Percentiles rank a stretch among this genome's conserved stretches.
phyloP scores from a whole-genome alignment of 331 rosid genomes.

The Quercus lobata region DNA sequence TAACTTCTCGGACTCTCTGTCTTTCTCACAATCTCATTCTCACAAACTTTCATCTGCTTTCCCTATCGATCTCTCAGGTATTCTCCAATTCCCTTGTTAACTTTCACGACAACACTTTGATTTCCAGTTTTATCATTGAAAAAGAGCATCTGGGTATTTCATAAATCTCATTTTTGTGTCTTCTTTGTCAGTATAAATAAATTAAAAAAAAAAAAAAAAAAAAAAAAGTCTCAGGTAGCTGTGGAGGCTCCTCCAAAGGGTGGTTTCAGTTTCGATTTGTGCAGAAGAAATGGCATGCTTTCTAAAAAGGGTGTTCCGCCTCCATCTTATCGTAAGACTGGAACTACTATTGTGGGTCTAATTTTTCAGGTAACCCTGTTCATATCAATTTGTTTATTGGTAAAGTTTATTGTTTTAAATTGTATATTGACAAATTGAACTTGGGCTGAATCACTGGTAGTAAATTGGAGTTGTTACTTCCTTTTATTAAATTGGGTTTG shows the following conservation, averaged over 20 bases:
- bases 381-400: not conserved
- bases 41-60: not conserved
- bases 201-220: not conserved
- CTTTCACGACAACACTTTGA: not conserved
- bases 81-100: not conserved
- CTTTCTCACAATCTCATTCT: not conserved
- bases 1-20: not conserved
- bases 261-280: slow-evolving; percentile 3
- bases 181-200: not conserved
- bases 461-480: too few relatives aligned
- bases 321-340: not conserved
- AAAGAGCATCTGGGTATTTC: not conserved
- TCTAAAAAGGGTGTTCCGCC: not conserved
- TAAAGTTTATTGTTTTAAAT: too few relatives aligned
- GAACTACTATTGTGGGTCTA: not conserved
- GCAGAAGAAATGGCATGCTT: slow-evolving; percentile 2
- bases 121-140: not conserved
- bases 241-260: not conserved
- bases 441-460: too few relatives aligned
- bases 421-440: too few relatives aligned
- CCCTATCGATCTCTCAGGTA: not conserved
- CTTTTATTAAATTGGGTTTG: too few relatives aligned
- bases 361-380: not conserved
- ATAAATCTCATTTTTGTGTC: not conserved
- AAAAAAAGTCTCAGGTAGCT: not conserved